Conservation (phyloP, 768 basidiomycete species). For the Trametopsis cervina region DNA sequence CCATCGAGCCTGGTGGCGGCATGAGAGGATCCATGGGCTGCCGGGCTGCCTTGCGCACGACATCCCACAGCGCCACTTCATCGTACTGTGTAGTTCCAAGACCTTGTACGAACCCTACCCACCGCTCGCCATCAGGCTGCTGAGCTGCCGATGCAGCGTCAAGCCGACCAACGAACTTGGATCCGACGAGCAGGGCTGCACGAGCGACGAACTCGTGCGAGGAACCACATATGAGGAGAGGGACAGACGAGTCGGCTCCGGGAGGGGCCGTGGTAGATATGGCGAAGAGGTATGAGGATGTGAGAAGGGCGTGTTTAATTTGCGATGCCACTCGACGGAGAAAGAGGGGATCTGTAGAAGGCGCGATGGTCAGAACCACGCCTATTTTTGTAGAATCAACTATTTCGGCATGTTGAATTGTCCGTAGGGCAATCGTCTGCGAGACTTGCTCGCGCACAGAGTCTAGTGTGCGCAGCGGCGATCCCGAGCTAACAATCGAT, state of each 20-base stretch:
- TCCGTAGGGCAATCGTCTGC: slow-evolving; percentile 45
- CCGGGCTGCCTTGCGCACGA: slow-evolving; percentile 55
- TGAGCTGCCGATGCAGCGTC: background rate
- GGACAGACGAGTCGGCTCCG: slow-evolving; percentile 17
- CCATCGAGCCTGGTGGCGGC: slow-evolving; percentile 59
- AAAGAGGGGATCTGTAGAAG: slow-evolving; percentile 48
- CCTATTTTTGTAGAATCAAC: slow-evolving; percentile 52
- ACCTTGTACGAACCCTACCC: slow-evolving; percentile 34
- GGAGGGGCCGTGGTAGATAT: slow-evolving; percentile 40
- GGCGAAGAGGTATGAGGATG: slow-evolving; percentile 40
- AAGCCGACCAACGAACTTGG: slow-evolving; percentile 67
- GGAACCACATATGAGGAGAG: slow-evolving; percentile 54
- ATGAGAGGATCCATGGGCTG: slow-evolving; percentile 51
- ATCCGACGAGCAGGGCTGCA: slow-evolving; percentile 53
- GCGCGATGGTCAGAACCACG: slow-evolving; percentile 54
- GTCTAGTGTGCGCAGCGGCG: slow-evolving; percentile 43
- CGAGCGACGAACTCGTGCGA: slow-evolving; percentile 53
- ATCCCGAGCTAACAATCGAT: background rate
- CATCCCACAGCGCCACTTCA: slow-evolving; percentile 61
- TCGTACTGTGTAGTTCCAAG: slow-evolving; percentile 53
- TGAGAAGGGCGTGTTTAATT: background rate
- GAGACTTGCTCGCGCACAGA: slow-evolving; percentile 57
- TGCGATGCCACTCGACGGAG: slow-evolving; percentile 44
- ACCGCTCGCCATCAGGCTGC: slow-evolving; percentile 21
- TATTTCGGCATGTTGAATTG: slow-evolving; percentile 40